Conservation (phyloP, 176 grass and related monocot species). For the Guadua angustifolia region DNA sequence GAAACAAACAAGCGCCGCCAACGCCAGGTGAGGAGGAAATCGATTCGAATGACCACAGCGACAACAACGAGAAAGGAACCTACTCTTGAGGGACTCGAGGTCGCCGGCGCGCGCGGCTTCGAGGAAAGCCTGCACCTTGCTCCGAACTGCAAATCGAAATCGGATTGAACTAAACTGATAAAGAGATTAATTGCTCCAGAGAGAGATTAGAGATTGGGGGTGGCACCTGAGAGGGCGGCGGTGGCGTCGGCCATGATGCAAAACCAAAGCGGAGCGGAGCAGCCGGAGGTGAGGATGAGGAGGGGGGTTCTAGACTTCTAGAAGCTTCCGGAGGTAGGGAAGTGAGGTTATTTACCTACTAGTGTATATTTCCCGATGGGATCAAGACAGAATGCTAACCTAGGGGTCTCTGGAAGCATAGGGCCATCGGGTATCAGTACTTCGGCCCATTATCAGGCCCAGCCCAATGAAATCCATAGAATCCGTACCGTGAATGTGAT, state of each 20-base stretch:
- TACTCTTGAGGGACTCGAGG: conserved; percentile 72
- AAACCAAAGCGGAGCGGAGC: neutral
- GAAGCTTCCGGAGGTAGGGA: conserved; percentile 17
- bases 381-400: too few species aligned
- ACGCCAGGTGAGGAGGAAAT: neutral
- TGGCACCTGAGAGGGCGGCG: conserved; percentile 42
- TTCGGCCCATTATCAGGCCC: too few species aligned
- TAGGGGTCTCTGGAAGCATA: too few species aligned
- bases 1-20: neutral
- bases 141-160: conserved; percentile 52
- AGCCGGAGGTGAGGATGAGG: neutral
- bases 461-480: too few species aligned
- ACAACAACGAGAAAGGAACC: neutral
- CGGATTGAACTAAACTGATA: neutral
- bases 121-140: conserved; percentile 83
- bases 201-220: neutral
- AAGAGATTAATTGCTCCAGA: neutral
- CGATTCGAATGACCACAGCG: too few species aligned
- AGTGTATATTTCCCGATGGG: too few species aligned
- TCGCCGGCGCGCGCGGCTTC: conserved; percentile 77
- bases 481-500: too few species aligned
- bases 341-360: too few species aligned
- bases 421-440: too few species aligned
- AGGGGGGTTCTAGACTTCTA: too few species aligned
- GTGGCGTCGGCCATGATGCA: conserved; percentile 38